Evolutionary conservation across 1,284 basidiomycete species (phyloP), one percentile per base, ranked within the genome.

Genomic region (Hypsizygus ulmarius): DNA sequence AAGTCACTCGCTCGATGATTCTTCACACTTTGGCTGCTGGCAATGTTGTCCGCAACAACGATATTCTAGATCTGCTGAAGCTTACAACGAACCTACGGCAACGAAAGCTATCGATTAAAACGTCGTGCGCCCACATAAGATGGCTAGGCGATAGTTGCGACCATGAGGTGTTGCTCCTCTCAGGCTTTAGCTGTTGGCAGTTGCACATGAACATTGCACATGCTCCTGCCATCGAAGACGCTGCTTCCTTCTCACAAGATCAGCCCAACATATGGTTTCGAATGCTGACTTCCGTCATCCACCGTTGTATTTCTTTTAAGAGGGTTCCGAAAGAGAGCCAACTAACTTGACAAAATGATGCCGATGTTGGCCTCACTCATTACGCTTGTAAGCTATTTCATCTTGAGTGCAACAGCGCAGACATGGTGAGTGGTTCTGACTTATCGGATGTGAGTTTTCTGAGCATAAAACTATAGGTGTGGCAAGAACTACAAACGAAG

Each of bases 401-500:
- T 34, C 12, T 14, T 43, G 10, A 30, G 39, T 30, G 40, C 29
- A 25, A 47, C 16, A 37, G 55, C 49, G 10, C 50, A 57, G 32
- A 57, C 55, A 47, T 57, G 55, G 55, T 55, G 11, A 41, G 49
- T 37, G n/a, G 1, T 16, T 28, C 30, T 30, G 5, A 14, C 14
- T 11, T 32, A 6, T 27, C 7, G 21, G 6, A 5, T 15, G 12
- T 19, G 3, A 25, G n/a, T n/a, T 1, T 9, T 25, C 25, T 34
- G 27, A 5, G 3, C 4, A 14, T 33, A 25, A 3, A n/a, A 14
- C 9, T 43, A 4, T 32, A 59, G 57, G 57, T 59, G 57, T 15
- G 57, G 57, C 9, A 55, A 59, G 39, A 50, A 59, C 21, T 57
- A 58, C 39, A 55, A 50, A 47, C 48, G 55, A n/a, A 50, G 44